phyloP scores from a whole-genome alignment of 1,284 basidiomycete genomes.

The Wolfiporia cocos region DNA sequence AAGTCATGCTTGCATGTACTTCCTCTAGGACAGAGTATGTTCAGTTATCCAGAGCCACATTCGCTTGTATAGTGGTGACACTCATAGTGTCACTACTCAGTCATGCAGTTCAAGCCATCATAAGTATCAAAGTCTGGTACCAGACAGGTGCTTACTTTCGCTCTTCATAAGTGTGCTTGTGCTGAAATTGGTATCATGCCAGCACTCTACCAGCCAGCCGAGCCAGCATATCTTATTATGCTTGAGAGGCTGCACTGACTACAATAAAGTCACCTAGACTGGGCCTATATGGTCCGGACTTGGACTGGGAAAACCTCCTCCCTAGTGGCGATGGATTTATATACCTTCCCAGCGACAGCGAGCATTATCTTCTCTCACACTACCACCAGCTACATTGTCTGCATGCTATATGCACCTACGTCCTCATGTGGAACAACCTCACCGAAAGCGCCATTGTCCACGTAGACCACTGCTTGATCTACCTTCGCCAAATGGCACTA shows the following conservation, averaged over 20 bases:
- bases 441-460: slow-evolving; percentile 10
- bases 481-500: slow-evolving; percentile 23
- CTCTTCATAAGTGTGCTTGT: too few species aligned
- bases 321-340: slow-evolving; percentile 1
- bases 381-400: slow-evolving; percentile 29
- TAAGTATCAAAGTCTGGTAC: too few species aligned
- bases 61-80: too few species aligned
- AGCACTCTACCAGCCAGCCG: too few species aligned
- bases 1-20: too few species aligned
- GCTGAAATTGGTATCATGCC: too few species aligned
- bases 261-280: slow-evolving; percentile 1
- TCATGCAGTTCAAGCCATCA: too few species aligned
- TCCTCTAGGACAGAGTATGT: too few species aligned
- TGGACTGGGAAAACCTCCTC: not conserved
- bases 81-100: too few species aligned
- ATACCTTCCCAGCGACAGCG: slow-evolving; percentile 5
- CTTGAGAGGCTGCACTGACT: not conserved
- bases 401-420: slow-evolving; percentile 17
- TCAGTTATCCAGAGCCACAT: too few species aligned
- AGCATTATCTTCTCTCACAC: slow-evolving; percentile 23
- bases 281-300: not conserved
- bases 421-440: slow-evolving; percentile 14
- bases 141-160: too few species aligned
- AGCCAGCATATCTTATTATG: too few species aligned
- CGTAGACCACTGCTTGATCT: slow-evolving; percentile 25